Evolutionary conservation across 139 green algal species (phyloP), one percentile per base, ranked within the genome.

Genomic region (Ettlia oleoabundans): DNA sequence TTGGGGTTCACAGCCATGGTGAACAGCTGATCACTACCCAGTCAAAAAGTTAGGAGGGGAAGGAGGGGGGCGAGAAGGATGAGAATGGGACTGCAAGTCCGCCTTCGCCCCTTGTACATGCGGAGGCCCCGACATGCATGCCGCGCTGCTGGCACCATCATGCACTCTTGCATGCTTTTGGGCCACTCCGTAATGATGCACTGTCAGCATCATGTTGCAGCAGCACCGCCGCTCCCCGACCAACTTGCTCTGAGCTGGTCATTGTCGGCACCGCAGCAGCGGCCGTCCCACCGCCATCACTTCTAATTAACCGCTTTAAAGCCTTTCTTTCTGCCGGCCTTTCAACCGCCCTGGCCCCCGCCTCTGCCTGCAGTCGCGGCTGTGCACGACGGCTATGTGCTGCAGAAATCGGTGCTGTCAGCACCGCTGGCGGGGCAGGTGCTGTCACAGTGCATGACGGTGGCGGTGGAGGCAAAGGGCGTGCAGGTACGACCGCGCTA

Each of bases 1-100:
- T 99, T 98, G n/a, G 96, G 96, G 94, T 99, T 98, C 91, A 98
- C 96, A 93, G 78, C 64, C 91, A 94, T 96, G 30, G 74, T 71
- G 89, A 68, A 68, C 30, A 67, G 88, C 91, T 90, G 92, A 95
- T 95, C 93, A 94, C 89, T 80, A 96, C 91, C 91, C 91, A 73
- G 64, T 79, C 38, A 55, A 40, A 52, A 26, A 73, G 51, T 55
- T 2, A 55, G 4, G 41, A 71, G 62, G 21, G 21, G 7, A 15
- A 33, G 58, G 51, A 42, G 61, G 75, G 58, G 18, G 38, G n/a
- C n/a, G 47, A 2, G 53, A 21, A 67, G 53, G 53, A 33, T 9
- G 58, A 80, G 58, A 70, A 38, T 81, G 75, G 75, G 55, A 28
- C 18, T 55, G 53, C 10, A 2, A 15, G 35, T 30, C 38, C 5